Conservation (phyloP, 1,284 basidiomycete species). For the Heterobasidion parviporum region DNA sequence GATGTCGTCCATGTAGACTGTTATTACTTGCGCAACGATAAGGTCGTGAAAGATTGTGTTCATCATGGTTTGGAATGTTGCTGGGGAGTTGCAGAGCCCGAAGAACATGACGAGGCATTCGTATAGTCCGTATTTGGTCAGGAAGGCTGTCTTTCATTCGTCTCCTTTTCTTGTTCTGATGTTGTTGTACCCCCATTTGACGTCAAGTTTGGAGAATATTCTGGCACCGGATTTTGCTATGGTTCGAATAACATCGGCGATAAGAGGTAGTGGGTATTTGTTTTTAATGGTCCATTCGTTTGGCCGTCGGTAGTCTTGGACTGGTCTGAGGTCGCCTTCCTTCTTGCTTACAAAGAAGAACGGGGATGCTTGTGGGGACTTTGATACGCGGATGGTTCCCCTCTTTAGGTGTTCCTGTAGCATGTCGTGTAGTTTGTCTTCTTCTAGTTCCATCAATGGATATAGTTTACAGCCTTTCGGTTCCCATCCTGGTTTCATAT, state of each 20-base stretch:
- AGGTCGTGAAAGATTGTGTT: background rate
- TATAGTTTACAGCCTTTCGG: background rate
- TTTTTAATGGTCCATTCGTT: background rate
- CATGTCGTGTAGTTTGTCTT: background rate
- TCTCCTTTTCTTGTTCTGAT: background rate
- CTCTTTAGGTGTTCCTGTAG: constrained; percentile 7
- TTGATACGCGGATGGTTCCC: background rate
- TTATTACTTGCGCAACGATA: background rate
- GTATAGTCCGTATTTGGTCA: background rate
- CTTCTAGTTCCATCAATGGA: too few relatives aligned
- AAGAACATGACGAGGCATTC: background rate
- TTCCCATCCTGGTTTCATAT: background rate
- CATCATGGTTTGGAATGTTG: constrained; percentile 1
- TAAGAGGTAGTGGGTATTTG: background rate
- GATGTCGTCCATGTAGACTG: background rate
- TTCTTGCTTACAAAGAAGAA: constrained; percentile 5
- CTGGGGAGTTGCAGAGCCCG: background rate
- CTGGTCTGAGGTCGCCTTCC: background rate
- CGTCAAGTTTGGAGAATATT: background rate
- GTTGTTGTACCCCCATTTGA: background rate
- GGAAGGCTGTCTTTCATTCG: background rate
- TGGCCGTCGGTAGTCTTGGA: background rate
- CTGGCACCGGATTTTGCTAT: too few relatives aligned
- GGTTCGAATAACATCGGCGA: background rate
- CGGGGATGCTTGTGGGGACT: background rate